These are phyloP conservation scores for Gamarada debralockiae DNA, from an alignment of 495 filamentous ascomycete species.

Conservation along the genomic window DNA sequence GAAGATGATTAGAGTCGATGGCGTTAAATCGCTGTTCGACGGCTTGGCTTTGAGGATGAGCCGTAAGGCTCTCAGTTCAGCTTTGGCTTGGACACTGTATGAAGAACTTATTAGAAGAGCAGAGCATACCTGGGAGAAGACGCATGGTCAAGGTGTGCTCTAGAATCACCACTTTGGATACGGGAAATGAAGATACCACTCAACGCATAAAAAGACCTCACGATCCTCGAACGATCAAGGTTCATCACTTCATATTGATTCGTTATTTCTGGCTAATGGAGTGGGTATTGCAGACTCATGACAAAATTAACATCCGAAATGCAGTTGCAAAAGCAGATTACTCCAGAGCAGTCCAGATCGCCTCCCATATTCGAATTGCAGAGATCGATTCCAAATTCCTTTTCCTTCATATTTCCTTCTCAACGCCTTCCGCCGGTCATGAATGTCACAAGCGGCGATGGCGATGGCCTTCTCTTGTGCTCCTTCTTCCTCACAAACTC, in stretches of 20 bases:
- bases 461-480: slow-evolving; percentile 21
- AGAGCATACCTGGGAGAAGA: slow-evolving; percentile 55
- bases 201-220: background rate
- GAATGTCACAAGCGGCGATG: slow-evolving; percentile 24
- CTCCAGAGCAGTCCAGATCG: background rate
- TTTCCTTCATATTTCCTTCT: slow-evolving; percentile 4
- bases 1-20: slow-evolving; percentile 80
- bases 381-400: background rate
- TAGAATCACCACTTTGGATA: slow-evolving; percentile 13
- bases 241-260: background rate
- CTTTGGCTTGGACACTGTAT: slow-evolving; percentile 94
- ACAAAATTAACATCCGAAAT: slow-evolving; percentile 1
- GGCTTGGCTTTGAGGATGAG: slow-evolving; percentile 84
- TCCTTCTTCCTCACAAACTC: slow-evolving; percentile 26
- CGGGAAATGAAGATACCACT: slow-evolving; percentile 14
- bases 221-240: background rate
- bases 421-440: slow-evolving; percentile 22
- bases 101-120: slow-evolving; percentile 83
- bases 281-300: background rate
- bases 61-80: slow-evolving; percentile 86
- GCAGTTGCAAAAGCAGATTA: background rate
- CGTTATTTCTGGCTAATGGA: background rate
- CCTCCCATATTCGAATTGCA: background rate
- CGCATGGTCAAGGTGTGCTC: slow-evolving; percentile 13
- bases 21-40: slow-evolving; percentile 75